Evolutionary conservation across 352 stramenopile species (phyloP).

Genomic region (Phytopythium boreale): DNA sequence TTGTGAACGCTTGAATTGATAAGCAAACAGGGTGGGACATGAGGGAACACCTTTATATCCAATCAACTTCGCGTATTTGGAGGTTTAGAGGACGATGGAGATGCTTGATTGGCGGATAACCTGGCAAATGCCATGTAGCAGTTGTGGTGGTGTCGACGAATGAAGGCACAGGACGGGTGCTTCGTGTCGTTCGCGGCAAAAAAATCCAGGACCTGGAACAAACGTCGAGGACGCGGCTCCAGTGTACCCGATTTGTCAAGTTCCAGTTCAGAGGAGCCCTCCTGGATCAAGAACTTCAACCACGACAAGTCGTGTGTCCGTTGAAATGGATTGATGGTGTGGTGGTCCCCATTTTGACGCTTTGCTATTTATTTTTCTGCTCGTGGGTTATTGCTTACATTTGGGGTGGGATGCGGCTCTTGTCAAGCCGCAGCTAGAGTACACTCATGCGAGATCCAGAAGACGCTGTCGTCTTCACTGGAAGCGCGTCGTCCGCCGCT

Average conservation of each 20-base stretch:
- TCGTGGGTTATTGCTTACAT: neutral
- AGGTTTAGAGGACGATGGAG: neutral
- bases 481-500: neutral
- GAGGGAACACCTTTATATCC: neutral
- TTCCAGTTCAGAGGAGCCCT: neutral
- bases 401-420: neutral
- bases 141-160: neutral
- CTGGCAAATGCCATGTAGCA: neutral
- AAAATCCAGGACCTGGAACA: neutral
- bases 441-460: neutral
- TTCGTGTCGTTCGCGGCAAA: neutral
- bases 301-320: neutral
- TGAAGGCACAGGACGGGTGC: neutral
- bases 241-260: neutral
- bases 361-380: conserved; percentile 1
- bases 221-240: neutral
- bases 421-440: neutral
- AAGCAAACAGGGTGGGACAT: conserved; percentile 5
- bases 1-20: conserved; percentile 1
- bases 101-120: neutral
- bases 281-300: neutral
- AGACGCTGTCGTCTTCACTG: too few species aligned
- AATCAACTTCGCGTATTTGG: neutral
- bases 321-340: neutral
- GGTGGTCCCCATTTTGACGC: too few species aligned